Evolutionary conservation across 352 stramenopile genomes (phyloP).

Genomic region (Blastocystis sp.): DNA sequence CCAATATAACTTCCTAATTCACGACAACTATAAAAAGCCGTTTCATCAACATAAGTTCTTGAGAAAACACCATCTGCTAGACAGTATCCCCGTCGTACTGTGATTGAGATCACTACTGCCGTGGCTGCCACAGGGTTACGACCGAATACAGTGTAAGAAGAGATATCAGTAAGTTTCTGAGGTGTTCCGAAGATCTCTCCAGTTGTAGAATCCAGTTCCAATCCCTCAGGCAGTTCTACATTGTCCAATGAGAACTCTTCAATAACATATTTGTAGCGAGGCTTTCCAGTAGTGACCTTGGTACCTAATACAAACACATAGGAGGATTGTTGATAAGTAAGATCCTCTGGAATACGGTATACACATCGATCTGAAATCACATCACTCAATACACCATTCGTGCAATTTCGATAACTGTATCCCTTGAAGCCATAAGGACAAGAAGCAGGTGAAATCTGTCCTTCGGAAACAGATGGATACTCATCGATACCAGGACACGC

Average conservation of each 20-base stretch:
- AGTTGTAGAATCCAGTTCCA: neutral
- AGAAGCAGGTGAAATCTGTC: neutral
- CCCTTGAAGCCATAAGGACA: constrained; percentile 52
- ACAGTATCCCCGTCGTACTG: neutral
- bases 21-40: neutral
- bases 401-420: constrained; percentile 51
- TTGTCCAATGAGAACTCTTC: constrained; percentile 17
- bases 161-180: neutral
- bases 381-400: neutral
- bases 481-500: neutral
- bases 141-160: neutral
- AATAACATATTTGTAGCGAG: constrained; percentile 12
- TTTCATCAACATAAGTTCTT: neutral
- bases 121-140: neutral
- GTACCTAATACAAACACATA: neutral
- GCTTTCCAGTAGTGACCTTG: neutral
- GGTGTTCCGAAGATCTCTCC: constrained; percentile 30
- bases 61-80: neutral
- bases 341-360: neutral
- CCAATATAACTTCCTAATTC: neutral
- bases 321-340: neutral
- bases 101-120: neutral
- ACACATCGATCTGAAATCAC: neutral
- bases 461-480: neutral
- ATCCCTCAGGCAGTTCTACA: neutral